A percentile compares a stretch with the other conserved stretches of the same genome.
These are phyloP conservation scores for Daphne laureola DNA, from an alignment of 441 rosid species.

Conservation along the genomic window DNA sequence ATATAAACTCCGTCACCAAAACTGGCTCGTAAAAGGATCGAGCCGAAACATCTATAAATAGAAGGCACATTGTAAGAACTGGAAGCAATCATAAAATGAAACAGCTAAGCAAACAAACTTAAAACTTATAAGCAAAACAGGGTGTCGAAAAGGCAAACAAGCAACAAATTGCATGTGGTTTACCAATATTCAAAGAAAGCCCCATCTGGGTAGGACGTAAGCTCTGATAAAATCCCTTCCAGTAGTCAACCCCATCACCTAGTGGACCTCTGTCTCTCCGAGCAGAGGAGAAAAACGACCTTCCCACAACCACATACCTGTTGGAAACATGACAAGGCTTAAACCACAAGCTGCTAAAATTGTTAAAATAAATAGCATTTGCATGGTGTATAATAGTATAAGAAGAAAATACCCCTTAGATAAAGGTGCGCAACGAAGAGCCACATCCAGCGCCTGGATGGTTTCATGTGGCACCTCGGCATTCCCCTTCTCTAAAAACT, in stretches of 20 bases:
- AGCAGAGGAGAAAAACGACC: constrained; percentile 34
- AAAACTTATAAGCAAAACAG: no score
- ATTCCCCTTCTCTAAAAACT: constrained; percentile 38
- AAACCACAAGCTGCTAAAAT: background rate
- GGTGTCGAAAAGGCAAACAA: constrained; percentile 13
- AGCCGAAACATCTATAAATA: background rate
- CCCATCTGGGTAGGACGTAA: constrained; percentile 53
- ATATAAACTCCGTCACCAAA: background rate
- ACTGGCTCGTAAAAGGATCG: background rate
- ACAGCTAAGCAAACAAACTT: no score
- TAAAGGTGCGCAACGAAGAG: constrained; percentile 27
- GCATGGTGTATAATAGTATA: background rate
- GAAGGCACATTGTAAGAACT: background rate
- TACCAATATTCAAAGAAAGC: constrained; percentile 43
- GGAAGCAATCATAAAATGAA: background rate
- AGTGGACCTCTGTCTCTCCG: constrained; percentile 25
- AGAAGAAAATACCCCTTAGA: constrained; percentile 25
- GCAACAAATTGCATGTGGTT: background rate
- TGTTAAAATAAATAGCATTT: background rate
- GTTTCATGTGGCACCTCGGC: constrained; percentile 40
- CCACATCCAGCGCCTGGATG: constrained; percentile 31
- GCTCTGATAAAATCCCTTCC: constrained; percentile 53
- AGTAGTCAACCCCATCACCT: constrained; percentile 39
- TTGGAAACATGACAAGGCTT: background rate
- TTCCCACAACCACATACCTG: constrained; percentile 36